Base-by-base conservation (phyloP, 2,329 filamentous ascomycete species). In the Anthostomella pinea region DNA sequence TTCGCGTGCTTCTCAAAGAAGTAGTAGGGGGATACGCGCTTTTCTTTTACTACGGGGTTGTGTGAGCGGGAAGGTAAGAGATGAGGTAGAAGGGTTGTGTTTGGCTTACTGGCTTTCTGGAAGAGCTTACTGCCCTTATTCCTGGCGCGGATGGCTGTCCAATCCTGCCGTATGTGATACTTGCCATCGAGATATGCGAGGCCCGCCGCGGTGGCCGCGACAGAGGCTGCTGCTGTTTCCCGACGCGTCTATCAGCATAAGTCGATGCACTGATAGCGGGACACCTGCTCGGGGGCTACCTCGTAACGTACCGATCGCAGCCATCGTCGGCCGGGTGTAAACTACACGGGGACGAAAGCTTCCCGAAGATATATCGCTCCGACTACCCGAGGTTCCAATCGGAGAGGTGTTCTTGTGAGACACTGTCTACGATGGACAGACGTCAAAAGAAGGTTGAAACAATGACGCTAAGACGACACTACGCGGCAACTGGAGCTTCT, bases 141-240 rank as follows among this genome's bases (percentile, higher is more conserved):
- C n/a, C 64, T 41, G 8, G 62, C 60, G 9, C 64, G 55, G n/a
- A 85, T 58, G 6, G 52, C 50, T 0, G 54, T 49, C 11, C 83
- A 45, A 56, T 90, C 85, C 52, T 84, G 77, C 26, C 63, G 58
- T 32, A 89, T 56, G 55, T 85, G 77, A 50, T 75, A 81, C 64
- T 84, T 87, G 35, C 79, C 85, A 53, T 89, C 77, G 28, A 85
- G 64, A 49, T 87, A 86, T 25, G 75, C 72, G 17, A 66, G 51
- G 28, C 58, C 60, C 4, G 64, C 62, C 8, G 63, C 50, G 1
- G 63, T 54, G 31, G 58, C 62, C 40, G 57, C 54, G n/a, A 55
- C 46, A 6, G 54, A 56, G 5, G 56, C 57, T 13, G 53, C 56
- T 52, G 43, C 41, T 52, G 25, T 22, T 30, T n/a, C n/a, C n/a